Evolutionary conservation across 192 early-diverging fungal species (phyloP), one percentile per base, ranked within the genome.

Genomic region (Coemansia interrupta): DNA sequence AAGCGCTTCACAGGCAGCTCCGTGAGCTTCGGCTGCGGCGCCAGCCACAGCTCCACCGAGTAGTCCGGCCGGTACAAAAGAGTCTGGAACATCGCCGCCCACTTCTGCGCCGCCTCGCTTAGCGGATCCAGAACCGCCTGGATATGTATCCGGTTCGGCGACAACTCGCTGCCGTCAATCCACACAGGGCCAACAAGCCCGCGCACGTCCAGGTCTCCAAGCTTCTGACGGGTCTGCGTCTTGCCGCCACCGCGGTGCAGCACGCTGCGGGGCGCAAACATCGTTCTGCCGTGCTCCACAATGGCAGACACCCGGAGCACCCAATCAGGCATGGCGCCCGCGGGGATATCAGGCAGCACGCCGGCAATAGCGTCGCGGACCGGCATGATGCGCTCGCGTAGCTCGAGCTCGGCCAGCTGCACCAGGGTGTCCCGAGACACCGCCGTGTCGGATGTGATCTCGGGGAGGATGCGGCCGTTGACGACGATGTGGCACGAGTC

Each of bases 1-100:
- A 96, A 96, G 12, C 92, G 78, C 47, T 87, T 91, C 20, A 95
- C 64, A 0, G 94, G 93, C 6, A 92, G 61, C 51, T 90, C 86
- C 2, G 78, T 81, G 15, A 86, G 17, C 13, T 63, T 56, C 0
- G 63, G 39, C 6, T 58, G 18, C 8, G 92, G 92, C 36, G 85
- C 86, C 42, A 95, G 67, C 50, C 85, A 78, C 15, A 97, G 63
- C 40, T 87, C 70, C 5, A 95, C 69, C 51, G 80, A 77, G 8
- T 88, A 85, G 18, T 83, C 77, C 1, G 86, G 83, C 42, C 94
- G 41, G 7, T 77, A 63, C 8, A 85, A 75, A 12, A 95, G 60
- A 0, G 81, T 74, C 67, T 89, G 58, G n/a, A 98, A 65, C 2
- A 98, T 63, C 1, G 87, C 70, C 0, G 87, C 65, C 82, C 85